Evolutionary conservation across 2,329 filamentous ascomycete genomes (phyloP).

Genomic region (Talaromyces albobiverticillius): DNA sequence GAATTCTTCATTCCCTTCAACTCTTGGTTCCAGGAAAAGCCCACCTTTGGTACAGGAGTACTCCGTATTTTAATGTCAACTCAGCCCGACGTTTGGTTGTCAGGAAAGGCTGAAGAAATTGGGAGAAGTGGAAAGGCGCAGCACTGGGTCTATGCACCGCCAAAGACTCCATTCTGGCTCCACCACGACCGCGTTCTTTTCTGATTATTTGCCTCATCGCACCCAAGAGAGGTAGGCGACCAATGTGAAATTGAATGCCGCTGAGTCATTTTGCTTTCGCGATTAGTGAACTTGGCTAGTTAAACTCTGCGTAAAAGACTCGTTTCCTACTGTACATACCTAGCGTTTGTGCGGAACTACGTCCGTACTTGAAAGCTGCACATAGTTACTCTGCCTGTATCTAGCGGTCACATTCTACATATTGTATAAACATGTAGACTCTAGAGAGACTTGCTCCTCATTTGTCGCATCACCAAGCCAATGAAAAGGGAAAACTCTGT

Average conservation of each 20-base stretch:
- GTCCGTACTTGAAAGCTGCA: too few species aligned
- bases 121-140: slow-evolving; percentile 3
- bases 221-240: neutral
- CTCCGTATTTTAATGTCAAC: too few species aligned
- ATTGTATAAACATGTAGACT: neutral
- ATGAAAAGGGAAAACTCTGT: neutral
- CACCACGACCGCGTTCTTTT: slow-evolving; percentile 6
- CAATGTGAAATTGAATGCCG: neutral
- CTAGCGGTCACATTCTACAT: neutral
- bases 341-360: too few species aligned
- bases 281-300: too few species aligned
- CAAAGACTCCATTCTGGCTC: slow-evolving; percentile 9
- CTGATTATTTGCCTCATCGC: slow-evolving; percentile 8
- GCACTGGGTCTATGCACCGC: too few species aligned
- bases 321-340: too few species aligned
- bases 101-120: neutral
- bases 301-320: too few species aligned
- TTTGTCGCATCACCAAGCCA: neutral
- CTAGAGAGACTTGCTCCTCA: too few species aligned
- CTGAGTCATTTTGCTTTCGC: neutral
- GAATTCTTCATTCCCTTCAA: too few species aligned
- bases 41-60: too few species aligned
- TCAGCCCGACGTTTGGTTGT: neutral
- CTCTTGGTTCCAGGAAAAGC: too few species aligned
- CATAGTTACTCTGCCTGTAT: neutral